Percentiles rank a stretch among this genome's conserved stretches.
Evolutionary conservation across 441 rosid genomes (phyloP).

Genomic region (Eutrema salsugineum): DNA sequence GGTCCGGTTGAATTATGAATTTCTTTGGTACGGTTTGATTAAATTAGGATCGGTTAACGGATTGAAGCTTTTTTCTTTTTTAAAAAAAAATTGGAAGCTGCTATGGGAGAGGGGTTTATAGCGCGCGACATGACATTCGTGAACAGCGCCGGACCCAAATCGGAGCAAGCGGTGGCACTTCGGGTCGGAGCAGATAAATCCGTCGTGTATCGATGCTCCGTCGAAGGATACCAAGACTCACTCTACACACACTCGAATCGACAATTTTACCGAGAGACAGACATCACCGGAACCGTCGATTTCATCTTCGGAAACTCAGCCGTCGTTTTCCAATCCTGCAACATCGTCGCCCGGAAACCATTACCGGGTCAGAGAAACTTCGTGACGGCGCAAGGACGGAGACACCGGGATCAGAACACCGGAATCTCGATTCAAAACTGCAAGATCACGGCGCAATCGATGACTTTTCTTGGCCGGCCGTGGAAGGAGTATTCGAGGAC

Average conservation of each 20-base stretch:
- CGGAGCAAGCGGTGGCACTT: slow-evolving; percentile 48
- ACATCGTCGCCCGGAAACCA: slow-evolving; percentile 32
- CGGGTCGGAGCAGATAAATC: slow-evolving; percentile 36
- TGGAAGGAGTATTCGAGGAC: slow-evolving; percentile 43
- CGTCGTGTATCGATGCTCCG: slow-evolving; percentile 37
- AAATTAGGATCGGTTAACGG: background rate
- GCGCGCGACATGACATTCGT: slow-evolving; percentile 41
- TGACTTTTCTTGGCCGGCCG: slow-evolving; percentile 40
- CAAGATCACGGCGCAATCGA: slow-evolving; percentile 26
- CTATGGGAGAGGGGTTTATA: slow-evolving; percentile 40
- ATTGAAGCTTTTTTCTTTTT: background rate
- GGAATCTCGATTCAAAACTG: slow-evolving; percentile 42
- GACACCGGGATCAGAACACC: slow-evolving; percentile 25
- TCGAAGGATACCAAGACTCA: slow-evolving; percentile 41
- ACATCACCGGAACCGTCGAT: slow-evolving; percentile 40
- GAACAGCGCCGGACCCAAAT: slow-evolving; percentile 37
- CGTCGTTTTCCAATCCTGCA: slow-evolving; percentile 35
- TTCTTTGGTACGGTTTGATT: background rate
- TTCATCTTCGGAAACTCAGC: slow-evolving; percentile 43
- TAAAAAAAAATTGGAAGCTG: slow-evolving; percentile 14
- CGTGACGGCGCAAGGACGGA: slow-evolving; percentile 46
- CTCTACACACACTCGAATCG: slow-evolving; percentile 42
- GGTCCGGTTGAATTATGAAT: background rate
- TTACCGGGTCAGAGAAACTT: slow-evolving; percentile 32
- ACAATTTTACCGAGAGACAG: slow-evolving; percentile 39